Conservation (phyloP, 2,329 filamentous ascomycete genomes). For the Aspergillus sp. region DNA sequence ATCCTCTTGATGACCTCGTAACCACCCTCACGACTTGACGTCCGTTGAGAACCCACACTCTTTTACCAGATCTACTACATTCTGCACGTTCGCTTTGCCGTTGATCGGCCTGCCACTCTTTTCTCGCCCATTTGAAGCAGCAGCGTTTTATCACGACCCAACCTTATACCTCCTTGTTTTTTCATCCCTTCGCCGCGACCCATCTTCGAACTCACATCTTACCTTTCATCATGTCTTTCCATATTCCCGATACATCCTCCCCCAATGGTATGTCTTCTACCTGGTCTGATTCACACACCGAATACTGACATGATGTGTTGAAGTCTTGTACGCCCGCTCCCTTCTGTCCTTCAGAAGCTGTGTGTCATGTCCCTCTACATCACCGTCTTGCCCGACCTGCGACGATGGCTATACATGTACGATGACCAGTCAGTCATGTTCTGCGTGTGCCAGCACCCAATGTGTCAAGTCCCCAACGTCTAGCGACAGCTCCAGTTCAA, state of each 20-base stretch:
- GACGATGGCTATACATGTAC: conserved; percentile 58
- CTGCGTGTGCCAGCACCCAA: conserved; percentile 58
- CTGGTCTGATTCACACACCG: neutral
- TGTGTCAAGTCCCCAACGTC: conserved; percentile 52
- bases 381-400: conserved; percentile 65
- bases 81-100: conserved; percentile 27
- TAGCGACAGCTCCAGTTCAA: conserved; percentile 30
- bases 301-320: conserved; percentile 3
- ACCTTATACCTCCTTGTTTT: conserved; percentile 10
- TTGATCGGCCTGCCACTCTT: conserved; percentile 34
- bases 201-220: neutral
- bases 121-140: conserved; percentile 14
- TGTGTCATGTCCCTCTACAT: conserved; percentile 55
- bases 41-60: conserved; percentile 35
- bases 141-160: conserved; percentile 7
- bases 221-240: conserved; percentile 31
- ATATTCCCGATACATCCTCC: conserved; percentile 24
- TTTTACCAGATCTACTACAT: conserved; percentile 18
- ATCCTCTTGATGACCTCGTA: conserved; percentile 28
- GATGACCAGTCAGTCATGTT: conserved; percentile 61
- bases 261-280: conserved; percentile 23
- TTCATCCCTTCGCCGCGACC: conserved; percentile 13
- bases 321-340: conserved; percentile 27
- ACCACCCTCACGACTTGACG: conserved; percentile 41
- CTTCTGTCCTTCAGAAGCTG: conserved; percentile 46